Evolutionary conservation across 177 flowering plant genomes (phyloP), one percentile per base, ranked within the genome.

Genomic region (Tripterygium wilfordii): DNA sequence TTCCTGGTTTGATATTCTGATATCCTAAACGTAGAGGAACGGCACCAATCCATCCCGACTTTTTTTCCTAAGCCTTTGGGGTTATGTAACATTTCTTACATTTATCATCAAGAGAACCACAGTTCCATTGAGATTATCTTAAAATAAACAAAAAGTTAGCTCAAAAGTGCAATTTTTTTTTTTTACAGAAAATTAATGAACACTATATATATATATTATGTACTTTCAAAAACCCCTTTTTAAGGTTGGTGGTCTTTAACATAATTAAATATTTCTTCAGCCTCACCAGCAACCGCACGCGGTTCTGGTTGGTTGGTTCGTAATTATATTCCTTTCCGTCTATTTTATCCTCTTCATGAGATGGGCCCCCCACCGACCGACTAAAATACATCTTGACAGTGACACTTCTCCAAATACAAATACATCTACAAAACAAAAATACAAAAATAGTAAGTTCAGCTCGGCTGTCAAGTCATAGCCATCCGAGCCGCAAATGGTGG

Each of bases 311-410:
- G 73, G 77, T 74, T 54, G 68, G 71, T 53, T 62, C 42, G 55
- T 58, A 41, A 53, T 56, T 48, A 54, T 45, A 6, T 42, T 19
- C 37, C 10, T 8, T 28, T 3, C 27, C n/a, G 32, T 38, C 39
- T 13, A 13, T 18, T 51, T 15, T 18, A 46, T 16, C 21, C 10
- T 16, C 22, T 5, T 24, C 60, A 30, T 37, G 23, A 13, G 17
- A 14, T 28, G 63, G 71, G 48, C 57, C 76, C 57, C 76, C 73
- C 69, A 56, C 66, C n/a, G 50, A 70, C 83, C 79, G 75, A 72
- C 83, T 49, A 45, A 3, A 23, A 48, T 37, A 36, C 60, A 43
- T 21, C n/a, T 12, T 22, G 83, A 74, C n/a, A 50, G 50, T 10
- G 83, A 74, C 78, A 21, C 61, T 37, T 60, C 82, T 73, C 83